A percentile compares a stretch with the other conserved stretches of the same genome.
phyloP scores from a whole-genome alignment of 2,329 filamentous ascomycete species.

The Pleomassaria siparia region DNA sequence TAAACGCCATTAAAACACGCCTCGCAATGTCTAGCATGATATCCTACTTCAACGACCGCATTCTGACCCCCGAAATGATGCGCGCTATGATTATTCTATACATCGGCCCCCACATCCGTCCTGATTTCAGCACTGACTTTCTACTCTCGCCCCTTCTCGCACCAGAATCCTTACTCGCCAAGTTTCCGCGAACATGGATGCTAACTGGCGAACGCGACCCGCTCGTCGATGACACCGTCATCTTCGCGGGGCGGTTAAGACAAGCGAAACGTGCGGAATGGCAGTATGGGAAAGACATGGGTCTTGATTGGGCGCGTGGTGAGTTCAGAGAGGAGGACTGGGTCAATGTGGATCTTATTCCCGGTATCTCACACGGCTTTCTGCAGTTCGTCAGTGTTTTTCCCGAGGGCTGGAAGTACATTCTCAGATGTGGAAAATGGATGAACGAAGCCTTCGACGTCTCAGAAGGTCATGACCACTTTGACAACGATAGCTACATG shows the following conservation, averaged over 20 bases:
- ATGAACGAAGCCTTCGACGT: slow-evolving; percentile 73
- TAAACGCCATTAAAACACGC: slow-evolving; percentile 70
- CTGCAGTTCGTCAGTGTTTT: slow-evolving; percentile 87
- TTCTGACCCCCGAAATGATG: slow-evolving; percentile 97
- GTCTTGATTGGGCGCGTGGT: slow-evolving; percentile 54
- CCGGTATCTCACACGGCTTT: slow-evolving; percentile 91
- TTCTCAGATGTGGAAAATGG: slow-evolving; percentile 78
- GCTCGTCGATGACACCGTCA: slow-evolving; percentile 92
- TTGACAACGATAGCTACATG: too few species aligned
- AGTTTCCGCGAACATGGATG: slow-evolving; percentile 94
- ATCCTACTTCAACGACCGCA: slow-evolving; percentile 94
- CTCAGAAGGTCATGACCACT: slow-evolving; percentile 41
- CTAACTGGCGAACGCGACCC: slow-evolving; percentile 94
- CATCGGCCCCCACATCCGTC: slow-evolving; percentile 88
- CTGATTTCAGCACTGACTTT: slow-evolving; percentile 90
- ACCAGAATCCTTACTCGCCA: slow-evolving; percentile 76
- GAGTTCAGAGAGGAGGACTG: slow-evolving; percentile 71
- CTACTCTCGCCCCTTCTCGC: slow-evolving; percentile 87
- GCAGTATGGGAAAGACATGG: slow-evolving; percentile 57
- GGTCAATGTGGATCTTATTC: slow-evolving; percentile 81
- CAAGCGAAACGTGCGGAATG: slow-evolving; percentile 69
- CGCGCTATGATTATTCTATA: slow-evolving; percentile 98
- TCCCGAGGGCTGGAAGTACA: slow-evolving; percentile 85
- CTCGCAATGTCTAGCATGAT: slow-evolving; percentile 96
- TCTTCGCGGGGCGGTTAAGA: slow-evolving; percentile 87